phyloP scores from a whole-genome alignment of 805 yeast species.

The Ogataea nitratoaversa region DNA sequence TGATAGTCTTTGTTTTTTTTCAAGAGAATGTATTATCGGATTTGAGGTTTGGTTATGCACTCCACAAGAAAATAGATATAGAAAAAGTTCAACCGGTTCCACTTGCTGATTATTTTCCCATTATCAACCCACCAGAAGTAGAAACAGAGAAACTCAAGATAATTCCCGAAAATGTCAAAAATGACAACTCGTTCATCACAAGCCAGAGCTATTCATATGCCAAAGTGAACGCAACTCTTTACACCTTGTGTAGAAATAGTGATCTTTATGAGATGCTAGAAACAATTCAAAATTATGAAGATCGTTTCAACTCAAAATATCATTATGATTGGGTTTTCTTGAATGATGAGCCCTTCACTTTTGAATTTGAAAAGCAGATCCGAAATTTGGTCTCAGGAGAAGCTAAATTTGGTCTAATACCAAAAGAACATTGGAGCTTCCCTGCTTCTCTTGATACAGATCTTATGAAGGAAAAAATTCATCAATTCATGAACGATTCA shows the following conservation, averaged over 20 bases:
- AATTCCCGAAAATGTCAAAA: too few relatives aligned
- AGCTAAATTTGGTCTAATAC: slow-evolving; percentile 59
- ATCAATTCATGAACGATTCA: slow-evolving; percentile 17
- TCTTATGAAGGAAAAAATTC: slow-evolving; percentile 18
- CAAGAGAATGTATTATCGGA: background rate
- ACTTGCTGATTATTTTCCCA: background rate
- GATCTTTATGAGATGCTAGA: slow-evolving; percentile 56
- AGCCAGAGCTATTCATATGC: background rate
- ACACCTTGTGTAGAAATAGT: slow-evolving; percentile 64
- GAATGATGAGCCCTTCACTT: slow-evolving; percentile 62
- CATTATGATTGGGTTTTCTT: slow-evolving; percentile 79
- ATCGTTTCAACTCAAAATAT: slow-evolving; percentile 56
- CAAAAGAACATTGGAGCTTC: slow-evolving; percentile 61
- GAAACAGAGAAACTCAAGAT: too few relatives aligned
- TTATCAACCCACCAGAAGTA: too few relatives aligned
- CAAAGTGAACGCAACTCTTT: slow-evolving; percentile 57
- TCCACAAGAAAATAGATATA: background rate
- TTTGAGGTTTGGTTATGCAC: background rate
- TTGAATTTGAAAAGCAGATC: slow-evolving; percentile 48
- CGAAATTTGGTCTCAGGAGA: slow-evolving; percentile 52
- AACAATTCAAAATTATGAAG: slow-evolving; percentile 61
- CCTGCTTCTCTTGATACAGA: slow-evolving; percentile 38
- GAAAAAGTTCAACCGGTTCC: too few relatives aligned
- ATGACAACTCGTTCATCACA: too few relatives aligned
- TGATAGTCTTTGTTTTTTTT: background rate